These are phyloP conservation scores for Eimeria acervulina DNA, from an alignment of 169 alveolate species.

Conservation along the genomic window DNA sequence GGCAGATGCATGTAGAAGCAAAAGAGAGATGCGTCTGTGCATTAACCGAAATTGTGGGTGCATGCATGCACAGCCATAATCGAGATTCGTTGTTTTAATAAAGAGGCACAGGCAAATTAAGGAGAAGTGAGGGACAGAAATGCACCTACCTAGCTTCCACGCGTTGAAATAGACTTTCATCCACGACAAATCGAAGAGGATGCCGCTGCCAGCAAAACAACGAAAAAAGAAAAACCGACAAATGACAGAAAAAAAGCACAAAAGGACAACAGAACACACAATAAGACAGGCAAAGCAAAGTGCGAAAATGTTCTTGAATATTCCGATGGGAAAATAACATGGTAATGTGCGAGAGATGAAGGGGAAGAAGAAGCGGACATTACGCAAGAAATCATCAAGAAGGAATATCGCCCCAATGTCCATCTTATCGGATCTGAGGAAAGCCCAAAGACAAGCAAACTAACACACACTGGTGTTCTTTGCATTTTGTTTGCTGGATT, in stretches of 20 bases:
- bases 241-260: background rate
- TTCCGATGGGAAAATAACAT: no score
- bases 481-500: no score
- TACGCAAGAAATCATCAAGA: constrained; percentile 52
- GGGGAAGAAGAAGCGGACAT: constrained; percentile 1
- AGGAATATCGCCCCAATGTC: constrained; percentile 67
- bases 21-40: background rate
- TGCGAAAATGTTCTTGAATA: no score
- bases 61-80: no score
- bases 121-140: background rate
- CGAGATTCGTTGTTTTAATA: background rate
- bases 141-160: constrained; percentile 46
- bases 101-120: no score
- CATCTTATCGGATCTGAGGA: constrained; percentile 60
- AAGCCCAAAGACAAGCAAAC: no score
- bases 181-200: constrained; percentile 62
- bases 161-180: constrained; percentile 61
- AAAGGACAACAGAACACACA: background rate
- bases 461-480: no score
- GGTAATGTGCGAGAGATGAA: background rate
- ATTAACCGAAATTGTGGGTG: no score
- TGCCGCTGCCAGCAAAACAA: constrained; percentile 24
- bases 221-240: background rate
- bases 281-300: background rate
- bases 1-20: background rate